Evolutionary conservation across 805 yeast species (phyloP).

Genomic region (Metschnikowia hibisci): DNA sequence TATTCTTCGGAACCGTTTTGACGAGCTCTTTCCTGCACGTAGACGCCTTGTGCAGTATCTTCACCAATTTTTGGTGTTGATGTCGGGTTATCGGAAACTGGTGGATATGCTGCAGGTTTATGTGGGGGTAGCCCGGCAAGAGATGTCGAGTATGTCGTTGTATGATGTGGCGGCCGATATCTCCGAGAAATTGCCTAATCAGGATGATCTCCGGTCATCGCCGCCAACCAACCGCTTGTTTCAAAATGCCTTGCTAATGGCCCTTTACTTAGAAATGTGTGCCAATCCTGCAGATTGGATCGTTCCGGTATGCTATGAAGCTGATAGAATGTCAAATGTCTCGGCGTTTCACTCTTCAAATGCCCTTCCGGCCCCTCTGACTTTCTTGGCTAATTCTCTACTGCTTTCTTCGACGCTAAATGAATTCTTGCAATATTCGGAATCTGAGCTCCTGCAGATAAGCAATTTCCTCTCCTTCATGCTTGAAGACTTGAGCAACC

Average conservation of each 20-base stretch:
- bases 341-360: conserved; percentile 23
- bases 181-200: background rate
- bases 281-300: conserved; percentile 26
- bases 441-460: conserved; percentile 7
- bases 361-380: conserved; percentile 17
- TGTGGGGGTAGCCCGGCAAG: background rate
- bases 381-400: conserved; percentile 26
- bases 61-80: conserved; percentile 22
- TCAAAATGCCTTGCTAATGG: conserved; percentile 28
- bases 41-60: conserved; percentile 20
- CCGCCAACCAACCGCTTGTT: conserved; percentile 18
- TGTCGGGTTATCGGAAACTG: conserved; percentile 12
- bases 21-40: conserved; percentile 19
- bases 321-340: conserved; percentile 20
- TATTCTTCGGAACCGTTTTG: conserved; percentile 23
- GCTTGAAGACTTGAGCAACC: background rate
- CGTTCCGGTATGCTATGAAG: conserved; percentile 18
- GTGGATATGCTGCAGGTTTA: conserved; percentile 3
- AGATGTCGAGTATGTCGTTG: background rate
- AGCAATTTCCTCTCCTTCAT: conserved; percentile 1
- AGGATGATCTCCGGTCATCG: background rate
- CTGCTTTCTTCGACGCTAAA: conserved; percentile 12
- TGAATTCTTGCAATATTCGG: conserved; percentile 12
- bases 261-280: conserved; percentile 25
- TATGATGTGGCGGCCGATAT: background rate